Conservation (phyloP, 176 grass and related monocot genomes). For the Coix lacrymajobi region DNA sequence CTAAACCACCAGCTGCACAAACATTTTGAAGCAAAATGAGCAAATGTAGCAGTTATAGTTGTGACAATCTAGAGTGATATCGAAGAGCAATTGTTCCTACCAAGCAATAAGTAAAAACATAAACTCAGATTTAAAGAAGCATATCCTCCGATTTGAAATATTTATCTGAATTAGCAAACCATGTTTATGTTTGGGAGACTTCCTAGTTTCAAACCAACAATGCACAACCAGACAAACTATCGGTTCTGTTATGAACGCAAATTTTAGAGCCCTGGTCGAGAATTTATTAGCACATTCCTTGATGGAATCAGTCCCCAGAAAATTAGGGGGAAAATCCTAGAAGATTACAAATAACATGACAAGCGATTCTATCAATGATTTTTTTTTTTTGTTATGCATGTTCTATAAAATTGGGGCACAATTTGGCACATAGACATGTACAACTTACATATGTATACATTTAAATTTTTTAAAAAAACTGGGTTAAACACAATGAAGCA, state of each 20-base stretch:
- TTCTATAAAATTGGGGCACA: background rate
- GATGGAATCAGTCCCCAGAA: background rate
- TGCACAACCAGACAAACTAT: background rate
- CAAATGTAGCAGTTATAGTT: background rate
- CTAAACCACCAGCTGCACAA: constrained; percentile 90
- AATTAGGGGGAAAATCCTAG: background rate
- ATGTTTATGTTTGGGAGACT: background rate
- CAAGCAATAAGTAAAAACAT: background rate
- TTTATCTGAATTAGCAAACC: background rate
- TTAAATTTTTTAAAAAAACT: constrained; percentile 14
- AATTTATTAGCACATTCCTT: constrained; percentile 12
- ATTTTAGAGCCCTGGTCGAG: background rate
- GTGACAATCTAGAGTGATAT: background rate
- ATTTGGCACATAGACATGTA: background rate
- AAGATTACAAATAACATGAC: background rate
- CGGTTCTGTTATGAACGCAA: background rate
- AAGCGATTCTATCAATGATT: background rate
- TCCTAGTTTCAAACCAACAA: background rate
- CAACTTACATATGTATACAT: background rate
- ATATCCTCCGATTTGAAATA: background rate
- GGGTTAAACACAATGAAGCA: background rate
- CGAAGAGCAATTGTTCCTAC: background rate
- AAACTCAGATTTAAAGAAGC: background rate
- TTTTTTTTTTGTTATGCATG: background rate
- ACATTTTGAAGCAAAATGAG: constrained; percentile 28